A percentile compares a stretch with the other conserved stretches of the same genome.
Conservation (phyloP, 2,329 filamentous ascomycete genomes). For the Alternaria sp. region DNA sequence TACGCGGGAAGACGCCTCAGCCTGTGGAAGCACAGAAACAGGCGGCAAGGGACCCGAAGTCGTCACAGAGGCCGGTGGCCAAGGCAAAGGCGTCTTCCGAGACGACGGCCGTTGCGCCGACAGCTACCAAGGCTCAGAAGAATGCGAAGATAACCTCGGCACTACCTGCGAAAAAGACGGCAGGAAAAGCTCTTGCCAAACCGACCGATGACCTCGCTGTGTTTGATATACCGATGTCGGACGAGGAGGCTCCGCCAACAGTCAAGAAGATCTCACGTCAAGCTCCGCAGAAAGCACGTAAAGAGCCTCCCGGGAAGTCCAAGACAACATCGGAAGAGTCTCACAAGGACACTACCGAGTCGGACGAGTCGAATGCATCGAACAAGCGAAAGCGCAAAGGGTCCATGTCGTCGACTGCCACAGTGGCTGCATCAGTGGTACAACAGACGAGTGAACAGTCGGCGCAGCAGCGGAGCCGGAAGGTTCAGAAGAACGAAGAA, state of each 20-base stretch:
- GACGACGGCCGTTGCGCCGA: constrained; percentile 18
- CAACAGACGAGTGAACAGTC: constrained; percentile 13
- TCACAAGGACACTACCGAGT: constrained; percentile 22
- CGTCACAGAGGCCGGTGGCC: constrained; percentile 6
- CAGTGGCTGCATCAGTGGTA: constrained; percentile 9
- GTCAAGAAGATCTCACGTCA: constrained; percentile 24
- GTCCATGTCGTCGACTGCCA: constrained; percentile 22
- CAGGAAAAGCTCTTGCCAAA: constrained; percentile 5
- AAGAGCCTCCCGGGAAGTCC: constrained; percentile 6
- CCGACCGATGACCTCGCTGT: constrained; percentile 16
- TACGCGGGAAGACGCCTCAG: constrained; percentile 21
- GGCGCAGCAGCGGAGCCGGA: constrained; percentile 28
- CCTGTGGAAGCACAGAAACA: constrained; percentile 4
- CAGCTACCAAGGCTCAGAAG: constrained; percentile 13
- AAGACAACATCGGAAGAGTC: background rate
- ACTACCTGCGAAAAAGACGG: constrained; percentile 9
- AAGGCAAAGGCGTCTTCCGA: constrained; percentile 21
- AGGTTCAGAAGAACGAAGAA: constrained; percentile 35
- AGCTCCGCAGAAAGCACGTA: constrained; percentile 10
- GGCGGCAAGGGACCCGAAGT: background rate
- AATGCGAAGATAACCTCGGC: constrained; percentile 1
- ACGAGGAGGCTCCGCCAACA: constrained; percentile 29
- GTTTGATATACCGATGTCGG: constrained; percentile 36
- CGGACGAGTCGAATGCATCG: constrained; percentile 37
- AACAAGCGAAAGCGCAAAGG: constrained; percentile 42